Percentiles rank a stretch among this genome's conserved stretches.
Evolutionary conservation across 2,329 filamentous ascomycete genomes (phyloP).

Genomic region (Scopulariopsis brevicaulis): DNA sequence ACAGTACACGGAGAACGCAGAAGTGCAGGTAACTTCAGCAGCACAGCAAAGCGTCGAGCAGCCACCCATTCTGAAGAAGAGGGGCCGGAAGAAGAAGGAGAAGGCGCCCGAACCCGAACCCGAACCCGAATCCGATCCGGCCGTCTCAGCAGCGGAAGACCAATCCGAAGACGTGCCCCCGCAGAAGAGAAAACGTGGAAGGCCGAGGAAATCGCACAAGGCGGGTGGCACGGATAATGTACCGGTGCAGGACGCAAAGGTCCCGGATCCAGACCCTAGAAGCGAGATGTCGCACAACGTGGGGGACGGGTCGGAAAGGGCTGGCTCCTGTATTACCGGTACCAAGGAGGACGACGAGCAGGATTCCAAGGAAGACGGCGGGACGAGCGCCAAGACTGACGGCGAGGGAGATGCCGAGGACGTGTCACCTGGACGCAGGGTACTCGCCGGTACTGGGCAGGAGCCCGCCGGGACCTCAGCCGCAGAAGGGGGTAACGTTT

Average conservation of each 20-base stretch:
- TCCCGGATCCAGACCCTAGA: background rate
- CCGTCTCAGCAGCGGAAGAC: background rate
- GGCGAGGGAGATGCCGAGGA: background rate
- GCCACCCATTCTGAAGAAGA: conserved; percentile 1
- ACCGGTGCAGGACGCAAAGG: background rate
- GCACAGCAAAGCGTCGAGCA: background rate
- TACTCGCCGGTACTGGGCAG: background rate
- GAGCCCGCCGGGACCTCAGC: conserved; percentile 2
- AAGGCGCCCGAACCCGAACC: background rate
- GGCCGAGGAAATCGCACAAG: conserved; percentile 5
- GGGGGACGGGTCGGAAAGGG: background rate
- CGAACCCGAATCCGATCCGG: background rate
- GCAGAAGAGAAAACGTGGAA: background rate
- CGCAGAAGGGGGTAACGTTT: conserved; percentile 4
- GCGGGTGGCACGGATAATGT: conserved; percentile 1
- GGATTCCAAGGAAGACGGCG: background rate
- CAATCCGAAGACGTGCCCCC: background rate
- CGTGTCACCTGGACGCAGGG: background rate
- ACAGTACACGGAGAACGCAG: background rate
- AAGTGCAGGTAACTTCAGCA: background rate
- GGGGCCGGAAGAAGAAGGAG: conserved; percentile 5
- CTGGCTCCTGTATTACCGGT: background rate
- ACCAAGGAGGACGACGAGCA: background rate
- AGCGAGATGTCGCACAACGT: background rate
- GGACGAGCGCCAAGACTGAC: background rate